Evolutionary conservation across 768 basidiomycete genomes (phyloP).

Genomic region (Mrakia gelida): DNA sequence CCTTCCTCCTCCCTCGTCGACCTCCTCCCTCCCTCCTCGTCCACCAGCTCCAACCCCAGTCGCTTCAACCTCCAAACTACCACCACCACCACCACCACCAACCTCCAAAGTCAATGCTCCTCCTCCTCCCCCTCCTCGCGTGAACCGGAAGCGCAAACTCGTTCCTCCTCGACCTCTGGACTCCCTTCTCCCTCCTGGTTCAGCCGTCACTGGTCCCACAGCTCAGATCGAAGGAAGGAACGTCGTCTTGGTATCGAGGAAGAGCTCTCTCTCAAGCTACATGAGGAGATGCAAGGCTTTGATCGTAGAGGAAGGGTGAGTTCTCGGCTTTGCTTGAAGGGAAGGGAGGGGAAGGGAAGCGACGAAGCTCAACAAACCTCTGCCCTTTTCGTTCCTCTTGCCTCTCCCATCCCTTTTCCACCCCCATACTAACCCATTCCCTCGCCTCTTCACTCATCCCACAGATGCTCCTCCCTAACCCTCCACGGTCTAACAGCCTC

Average conservation of each 20-base stretch:
- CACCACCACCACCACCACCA: neutral
- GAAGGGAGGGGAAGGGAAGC: neutral
- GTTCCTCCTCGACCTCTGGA: conserved; percentile 23
- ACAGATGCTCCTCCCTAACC: conserved; percentile 32
- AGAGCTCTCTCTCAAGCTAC: conserved; percentile 40
- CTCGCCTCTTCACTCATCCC: neutral
- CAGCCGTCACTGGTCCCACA: conserved; percentile 35
- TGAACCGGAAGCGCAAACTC: conserved; percentile 18
- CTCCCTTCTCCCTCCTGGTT: conserved; percentile 3
- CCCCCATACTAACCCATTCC: neutral
- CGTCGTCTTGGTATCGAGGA: conserved; percentile 43
- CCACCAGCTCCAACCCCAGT: neutral
- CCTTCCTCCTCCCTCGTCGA: neutral
- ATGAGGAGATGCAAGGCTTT: conserved; percentile 44
- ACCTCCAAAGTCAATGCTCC: neutral
- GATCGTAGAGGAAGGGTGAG: conserved; percentile 45
- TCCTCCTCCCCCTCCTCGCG: neutral
- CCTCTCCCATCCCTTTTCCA: too few relatives aligned
- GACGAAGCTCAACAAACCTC: too few relatives aligned
- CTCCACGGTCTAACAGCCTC: conserved; percentile 43
- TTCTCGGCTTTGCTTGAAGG: neutral
- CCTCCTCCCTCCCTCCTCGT: neutral
- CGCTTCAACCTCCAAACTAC: neutral
- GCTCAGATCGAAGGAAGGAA: conserved; percentile 39
- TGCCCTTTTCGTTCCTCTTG: neutral